Percentiles rank a stretch among this genome's conserved stretches.
phyloP scores from a whole-genome alignment of 78 protist species.

The Protostelium mycophagum region DNA sequence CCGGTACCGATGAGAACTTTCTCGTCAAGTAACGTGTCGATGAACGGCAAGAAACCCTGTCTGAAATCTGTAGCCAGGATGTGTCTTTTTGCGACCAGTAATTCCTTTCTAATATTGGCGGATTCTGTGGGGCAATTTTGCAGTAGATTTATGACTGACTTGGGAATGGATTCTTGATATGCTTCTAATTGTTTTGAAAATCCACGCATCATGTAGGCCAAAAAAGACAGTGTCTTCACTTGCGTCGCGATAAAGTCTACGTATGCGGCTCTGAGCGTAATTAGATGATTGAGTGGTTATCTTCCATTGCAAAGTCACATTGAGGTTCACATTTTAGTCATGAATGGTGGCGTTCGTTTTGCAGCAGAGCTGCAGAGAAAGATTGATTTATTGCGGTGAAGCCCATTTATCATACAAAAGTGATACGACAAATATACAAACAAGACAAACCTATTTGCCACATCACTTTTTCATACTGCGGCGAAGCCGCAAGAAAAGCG shows the following conservation, averaged over 20 bases:
- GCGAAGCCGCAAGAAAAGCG: too few relatives aligned
- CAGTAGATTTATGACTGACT: constrained; percentile 72
- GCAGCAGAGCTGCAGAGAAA: too few relatives aligned
- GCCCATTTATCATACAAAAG: too few relatives aligned
- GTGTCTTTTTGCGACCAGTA: constrained; percentile 80
- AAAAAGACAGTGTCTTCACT: constrained; percentile 87
- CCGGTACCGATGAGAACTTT: constrained; percentile 61
- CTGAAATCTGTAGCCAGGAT: constrained; percentile 85
- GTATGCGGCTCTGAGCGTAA: constrained; percentile 40
- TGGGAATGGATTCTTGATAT: constrained; percentile 68
- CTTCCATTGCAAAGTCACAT: too few relatives aligned
- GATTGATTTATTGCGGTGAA: too few relatives aligned
- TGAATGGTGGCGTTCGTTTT: too few relatives aligned
- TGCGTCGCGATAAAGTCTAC: constrained; percentile 85
- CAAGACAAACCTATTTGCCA: too few relatives aligned
- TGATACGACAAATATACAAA: too few relatives aligned
- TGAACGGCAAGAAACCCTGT: constrained; percentile 62
- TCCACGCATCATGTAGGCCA: constrained; percentile 77
- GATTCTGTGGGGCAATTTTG: constrained; percentile 75
- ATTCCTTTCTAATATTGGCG: constrained; percentile 76
- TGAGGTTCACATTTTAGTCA: too few relatives aligned
- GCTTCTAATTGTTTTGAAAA: not conserved
- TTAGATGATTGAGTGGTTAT: too few relatives aligned
- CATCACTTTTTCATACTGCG: not conserved
- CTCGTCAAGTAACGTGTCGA: constrained; percentile 82